Evolutionary conservation across 768 basidiomycete species (phyloP).

Genomic region (Mycena alexandri): DNA sequence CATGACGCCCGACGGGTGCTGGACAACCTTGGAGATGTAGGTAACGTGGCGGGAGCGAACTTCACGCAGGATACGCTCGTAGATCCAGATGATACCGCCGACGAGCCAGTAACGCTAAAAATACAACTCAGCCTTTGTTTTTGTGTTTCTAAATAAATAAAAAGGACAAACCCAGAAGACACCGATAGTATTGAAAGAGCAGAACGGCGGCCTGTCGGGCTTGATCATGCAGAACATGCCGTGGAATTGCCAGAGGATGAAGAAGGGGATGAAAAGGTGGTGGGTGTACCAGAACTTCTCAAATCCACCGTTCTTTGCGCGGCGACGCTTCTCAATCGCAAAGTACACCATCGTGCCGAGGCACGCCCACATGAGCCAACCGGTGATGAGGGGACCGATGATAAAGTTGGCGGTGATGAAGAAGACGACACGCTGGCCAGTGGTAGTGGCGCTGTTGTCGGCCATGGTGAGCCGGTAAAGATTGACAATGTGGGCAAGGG

Average conservation of each 20-base stretch:
- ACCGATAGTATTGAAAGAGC: slow-evolving; percentile 87
- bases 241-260: slow-evolving; percentile 94
- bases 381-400: slow-evolving; percentile 86
- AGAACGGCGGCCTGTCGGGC: slow-evolving; percentile 90
- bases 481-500: slow-evolving; percentile 89
- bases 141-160: slow-evolving; percentile 17
- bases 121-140: slow-evolving; percentile 12
- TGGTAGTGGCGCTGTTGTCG: slow-evolving; percentile 65
- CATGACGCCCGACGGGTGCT: slow-evolving; percentile 94
- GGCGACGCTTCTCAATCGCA: slow-evolving; percentile 84
- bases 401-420: slow-evolving; percentile 86
- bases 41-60: slow-evolving; percentile 91
- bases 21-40: slow-evolving; percentile 94
- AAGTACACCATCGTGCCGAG: slow-evolving; percentile 88
- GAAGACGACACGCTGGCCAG: slow-evolving; percentile 67
- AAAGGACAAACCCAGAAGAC: slow-evolving; percentile 90
- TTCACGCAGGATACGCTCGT: slow-evolving; percentile 93
- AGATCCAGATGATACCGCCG: slow-evolving; percentile 88
- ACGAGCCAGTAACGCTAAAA: slow-evolving; percentile 88
- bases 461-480: slow-evolving; percentile 75
- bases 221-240: slow-evolving; percentile 98
- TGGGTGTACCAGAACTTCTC: slow-evolving; percentile 93
- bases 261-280: slow-evolving; percentile 93
- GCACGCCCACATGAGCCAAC: slow-evolving; percentile 87
- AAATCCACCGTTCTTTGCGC: slow-evolving; percentile 69